Base-by-base conservation (phyloP, 208 protist genomes). In the Trypanosoma cruzi region DNA sequence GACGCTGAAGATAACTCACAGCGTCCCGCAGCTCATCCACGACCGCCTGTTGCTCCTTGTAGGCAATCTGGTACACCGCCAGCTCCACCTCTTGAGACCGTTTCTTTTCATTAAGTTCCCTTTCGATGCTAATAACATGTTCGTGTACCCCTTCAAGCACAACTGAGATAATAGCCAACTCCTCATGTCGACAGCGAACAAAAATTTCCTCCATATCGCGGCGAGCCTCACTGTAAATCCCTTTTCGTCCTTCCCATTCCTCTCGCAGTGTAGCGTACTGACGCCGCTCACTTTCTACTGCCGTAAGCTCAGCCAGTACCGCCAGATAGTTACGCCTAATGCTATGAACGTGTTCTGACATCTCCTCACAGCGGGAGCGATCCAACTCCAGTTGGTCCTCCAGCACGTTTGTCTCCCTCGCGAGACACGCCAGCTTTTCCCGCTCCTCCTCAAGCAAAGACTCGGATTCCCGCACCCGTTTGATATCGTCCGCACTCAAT, bases 31-130 rank as follows among this genome's bases (percentile, higher is more conserved):
- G 42, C 26, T 53, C 54, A 62, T 90, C 84, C 29, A 77, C 75
- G 53, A 82, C 81, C 13, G 82, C 87, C 71, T 93, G 87, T 64
- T 80, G 71, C 54, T 90, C 82, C 61, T 90, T 90, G 77, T 79
- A 88, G 2, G 87, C 87, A 40, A 93, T 89, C 73, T 93, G 84
- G 32, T 84, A 90, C 10, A 82, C 72, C 18, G 82, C 84, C 8
- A 93, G 76, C 53, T 93, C 84, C 16, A 93, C 61, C 53, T 93
- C 87, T 50, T 90, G 69, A 54, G 58, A 71, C 0, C 57, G 60
- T 50, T 77, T 78, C 52, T 79, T 75, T 26, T 70, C 46, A 16
- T 75, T 68, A 26, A 88, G 26, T 58, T 89, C 84, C 22, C 44
- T 29, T 6, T 37, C 20, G 42, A 72, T 64, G n/a, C 42, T 60